Conservation (phyloP, 106 monocot genomes). For the Dendrobium nobile region DNA sequence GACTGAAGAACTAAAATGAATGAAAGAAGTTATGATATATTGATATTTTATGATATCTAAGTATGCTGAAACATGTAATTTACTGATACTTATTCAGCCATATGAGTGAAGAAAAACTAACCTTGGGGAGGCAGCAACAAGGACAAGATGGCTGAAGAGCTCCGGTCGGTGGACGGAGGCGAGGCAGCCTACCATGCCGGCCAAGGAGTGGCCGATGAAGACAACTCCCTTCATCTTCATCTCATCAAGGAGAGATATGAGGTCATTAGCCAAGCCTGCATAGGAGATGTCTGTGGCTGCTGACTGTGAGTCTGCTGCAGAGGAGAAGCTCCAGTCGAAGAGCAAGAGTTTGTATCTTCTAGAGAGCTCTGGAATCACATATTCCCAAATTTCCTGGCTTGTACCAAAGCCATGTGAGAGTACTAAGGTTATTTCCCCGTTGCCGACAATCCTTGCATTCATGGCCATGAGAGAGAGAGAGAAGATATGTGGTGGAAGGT, state of each 20-base stretch:
- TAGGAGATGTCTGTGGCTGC: constrained; percentile 3
- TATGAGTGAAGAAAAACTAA: not conserved
- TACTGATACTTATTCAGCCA: too few relatives aligned
- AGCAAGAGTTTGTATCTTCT: constrained; percentile 20
- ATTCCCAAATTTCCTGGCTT: constrained; percentile 49
- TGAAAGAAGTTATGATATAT: too few relatives aligned
- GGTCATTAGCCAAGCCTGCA: constrained; percentile 32
- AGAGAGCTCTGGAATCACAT: constrained; percentile 20
- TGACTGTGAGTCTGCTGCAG: not conserved
- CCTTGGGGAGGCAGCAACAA: constrained; percentile 53
- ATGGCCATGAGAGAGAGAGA: constrained; percentile 6
- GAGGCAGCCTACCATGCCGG: constrained; percentile 62
- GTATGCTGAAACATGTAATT: too few relatives aligned
- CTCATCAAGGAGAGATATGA: constrained; percentile 31
- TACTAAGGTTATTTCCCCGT: constrained; percentile 32
- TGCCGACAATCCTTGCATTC: constrained; percentile 39
- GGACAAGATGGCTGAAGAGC: constrained; percentile 46
- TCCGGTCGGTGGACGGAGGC: constrained; percentile 41
- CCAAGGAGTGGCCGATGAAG: constrained; percentile 55
- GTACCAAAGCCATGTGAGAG: constrained; percentile 55
- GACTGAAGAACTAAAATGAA: too few relatives aligned
- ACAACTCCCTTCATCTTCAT: constrained; percentile 19
- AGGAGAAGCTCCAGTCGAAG: constrained; percentile 56
- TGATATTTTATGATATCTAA: too few relatives aligned
- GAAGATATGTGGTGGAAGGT: not conserved